Evolutionary conservation across 768 basidiomycete species (phyloP).

Genomic region (Chalciporus piperatus): DNA sequence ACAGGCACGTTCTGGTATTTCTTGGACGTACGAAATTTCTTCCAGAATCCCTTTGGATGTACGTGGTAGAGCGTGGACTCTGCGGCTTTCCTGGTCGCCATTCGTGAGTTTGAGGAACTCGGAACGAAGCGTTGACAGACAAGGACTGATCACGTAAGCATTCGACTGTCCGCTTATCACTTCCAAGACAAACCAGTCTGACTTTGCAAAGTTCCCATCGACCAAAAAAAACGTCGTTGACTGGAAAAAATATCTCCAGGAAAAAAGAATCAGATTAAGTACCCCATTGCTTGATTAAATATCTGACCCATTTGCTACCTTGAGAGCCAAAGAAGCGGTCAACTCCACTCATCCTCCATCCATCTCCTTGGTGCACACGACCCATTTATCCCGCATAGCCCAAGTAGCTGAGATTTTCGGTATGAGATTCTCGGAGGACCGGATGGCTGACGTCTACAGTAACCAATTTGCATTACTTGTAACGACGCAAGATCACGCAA

Average conservation of each 20-base stretch:
- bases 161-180: neutral
- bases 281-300: neutral
- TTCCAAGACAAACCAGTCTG: no score
- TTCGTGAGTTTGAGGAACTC: slow-evolving; percentile 30
- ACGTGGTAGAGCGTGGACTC: slow-evolving; percentile 91
- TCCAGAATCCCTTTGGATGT: slow-evolving; percentile 90
- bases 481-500: slow-evolving; percentile 35
- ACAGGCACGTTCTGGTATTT: neutral
- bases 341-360: neutral
- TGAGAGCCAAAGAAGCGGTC: no score
- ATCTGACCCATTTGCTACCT: neutral
- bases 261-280: neutral
- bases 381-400: no score
- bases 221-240: no score
- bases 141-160: slow-evolving; percentile 16
- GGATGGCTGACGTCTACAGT: neutral
- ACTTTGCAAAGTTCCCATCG: neutral
- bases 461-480: slow-evolving; percentile 4
- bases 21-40: slow-evolving; percentile 78
- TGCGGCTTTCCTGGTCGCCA: slow-evolving; percentile 77
- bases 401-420: neutral
- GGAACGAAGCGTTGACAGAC: neutral
- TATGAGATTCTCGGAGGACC: neutral
- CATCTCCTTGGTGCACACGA: neutral
- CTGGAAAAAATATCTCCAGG: no score